These are phyloP conservation scores for Amylocarpus encephaloides DNA, from an alignment of 2,329 filamentous ascomycete genomes.

Conservation along the genomic window DNA sequence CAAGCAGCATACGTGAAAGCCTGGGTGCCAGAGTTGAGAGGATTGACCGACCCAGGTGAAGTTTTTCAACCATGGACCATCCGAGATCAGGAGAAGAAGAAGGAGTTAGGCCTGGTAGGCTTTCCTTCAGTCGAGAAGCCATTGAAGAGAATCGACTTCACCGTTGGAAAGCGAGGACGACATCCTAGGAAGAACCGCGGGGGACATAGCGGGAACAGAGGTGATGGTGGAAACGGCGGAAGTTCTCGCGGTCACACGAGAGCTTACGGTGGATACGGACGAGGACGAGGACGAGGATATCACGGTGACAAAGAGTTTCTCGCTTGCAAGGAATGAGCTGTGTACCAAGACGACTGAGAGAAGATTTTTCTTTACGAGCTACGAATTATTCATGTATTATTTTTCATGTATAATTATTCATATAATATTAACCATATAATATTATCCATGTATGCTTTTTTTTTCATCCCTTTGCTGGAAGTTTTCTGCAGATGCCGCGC, in stretches of 20 bases:
- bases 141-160: slow-evolving; percentile 58
- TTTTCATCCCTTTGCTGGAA: background rate
- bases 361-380: background rate
- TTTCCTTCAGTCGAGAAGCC: slow-evolving; percentile 62
- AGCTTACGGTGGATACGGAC: slow-evolving; percentile 5
- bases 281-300: slow-evolving; percentile 5
- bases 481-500: background rate
- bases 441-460: too few relatives aligned
- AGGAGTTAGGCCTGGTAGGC: slow-evolving; percentile 48
- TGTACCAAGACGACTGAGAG: background rate
- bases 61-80: slow-evolving; percentile 68
- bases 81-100: slow-evolving; percentile 46
- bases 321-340: slow-evolving; percentile 4
- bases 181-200: slow-evolving; percentile 12
- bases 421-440: too few relatives aligned
- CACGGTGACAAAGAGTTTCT: slow-evolving; percentile 1
- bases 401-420: too few relatives aligned
- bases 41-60: slow-evolving; percentile 40
- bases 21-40: slow-evolving; percentile 64
- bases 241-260: slow-evolving; percentile 16
- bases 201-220: slow-evolving; percentile 5
- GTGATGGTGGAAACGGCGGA: slow-evolving; percentile 8
- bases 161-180: slow-evolving; percentile 36
- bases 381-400: background rate
- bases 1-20: slow-evolving; percentile 62